Percentiles rank a stretch among this genome's conserved stretches.
phyloP scores from a whole-genome alignment of 2,329 filamentous ascomycete species.

The Gaeumannomyces tritici region DNA sequence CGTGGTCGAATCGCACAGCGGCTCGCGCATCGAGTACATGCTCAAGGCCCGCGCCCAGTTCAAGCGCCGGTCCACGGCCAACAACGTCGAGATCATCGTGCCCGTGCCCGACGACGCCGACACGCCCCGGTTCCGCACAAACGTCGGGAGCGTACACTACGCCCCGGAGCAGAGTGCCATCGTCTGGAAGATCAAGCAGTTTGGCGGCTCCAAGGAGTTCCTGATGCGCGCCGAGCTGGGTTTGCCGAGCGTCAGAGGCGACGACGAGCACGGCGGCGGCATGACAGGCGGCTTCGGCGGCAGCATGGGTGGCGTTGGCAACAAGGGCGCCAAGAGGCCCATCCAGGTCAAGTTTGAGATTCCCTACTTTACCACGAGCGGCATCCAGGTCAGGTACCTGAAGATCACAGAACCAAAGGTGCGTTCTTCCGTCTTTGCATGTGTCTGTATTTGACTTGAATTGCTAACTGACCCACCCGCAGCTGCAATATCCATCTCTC shows the following conservation, averaged over 20 bases:
- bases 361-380: constrained; percentile 99
- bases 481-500: constrained; percentile 96
- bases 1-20: constrained; percentile 90
- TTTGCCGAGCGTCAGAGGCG: constrained; percentile 84
- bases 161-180: constrained; percentile 95
- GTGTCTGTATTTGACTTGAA: not conserved
- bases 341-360: constrained; percentile 99
- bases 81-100: constrained; percentile 97
- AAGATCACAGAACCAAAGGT: constrained; percentile 99
- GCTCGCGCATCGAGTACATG: constrained; percentile 97
- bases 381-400: constrained; percentile 94
- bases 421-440: constrained; percentile 21
- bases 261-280: constrained; percentile 89
- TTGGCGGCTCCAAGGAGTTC: constrained; percentile 96
- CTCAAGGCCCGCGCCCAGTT: constrained; percentile 97
- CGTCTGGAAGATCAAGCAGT: constrained; percentile 99
- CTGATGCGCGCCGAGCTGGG: constrained; percentile 96
- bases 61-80: constrained; percentile 93
- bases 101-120: constrained; percentile 97
- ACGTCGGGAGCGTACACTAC: constrained; percentile 95
- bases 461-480: constrained; percentile 1
- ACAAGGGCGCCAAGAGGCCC: constrained; percentile 82
- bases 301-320: constrained; percentile 87
- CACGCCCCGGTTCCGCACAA: constrained; percentile 90
- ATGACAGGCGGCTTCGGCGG: constrained; percentile 98